A percentile compares a stretch with the other conserved stretches of the same genome.
These are phyloP conservation scores for Vigna unguiculata DNA, from an alignment of 306 rosid species.

Conservation along the genomic window DNA sequence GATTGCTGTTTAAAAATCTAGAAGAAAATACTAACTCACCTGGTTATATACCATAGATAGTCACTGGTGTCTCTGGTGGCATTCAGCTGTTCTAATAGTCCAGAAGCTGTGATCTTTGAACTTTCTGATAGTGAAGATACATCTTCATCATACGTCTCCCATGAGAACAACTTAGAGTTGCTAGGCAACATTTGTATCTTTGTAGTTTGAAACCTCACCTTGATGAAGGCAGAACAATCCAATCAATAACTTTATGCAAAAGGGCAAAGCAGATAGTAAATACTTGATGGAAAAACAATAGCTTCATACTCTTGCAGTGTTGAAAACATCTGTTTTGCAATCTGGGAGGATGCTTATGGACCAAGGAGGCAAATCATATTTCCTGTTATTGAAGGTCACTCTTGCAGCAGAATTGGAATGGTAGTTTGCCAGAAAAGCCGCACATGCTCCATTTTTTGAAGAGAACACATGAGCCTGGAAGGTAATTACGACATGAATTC, in stretches of 20 bases:
- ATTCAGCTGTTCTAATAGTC: conserved; percentile 85
- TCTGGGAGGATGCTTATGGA: conserved; percentile 97
- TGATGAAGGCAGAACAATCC: conserved; percentile 45
- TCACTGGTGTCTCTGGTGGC: conserved; percentile 87
- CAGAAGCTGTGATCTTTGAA: conserved; percentile 61
- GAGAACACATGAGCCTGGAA: conserved; percentile 83
- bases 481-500: conserved; percentile 36
- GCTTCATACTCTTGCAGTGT: conserved; percentile 81
- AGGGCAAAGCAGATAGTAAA: conserved; percentile 28
- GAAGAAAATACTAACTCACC: conserved; percentile 55
- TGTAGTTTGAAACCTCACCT: conserved; percentile 83
- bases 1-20: conserved; percentile 10
- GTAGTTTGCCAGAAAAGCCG: conserved; percentile 88
- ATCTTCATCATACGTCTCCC: conserved; percentile 87
- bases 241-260: conserved; percentile 39
- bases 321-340: conserved; percentile 74
- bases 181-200: conserved; percentile 71
- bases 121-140: conserved; percentile 67
- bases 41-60: conserved; percentile 94
- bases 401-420: conserved; percentile 62
- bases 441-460: conserved; percentile 66
- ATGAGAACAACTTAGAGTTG: conserved; percentile 61
- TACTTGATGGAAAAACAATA: conserved; percentile 21
- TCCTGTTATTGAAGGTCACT: conserved; percentile 75
- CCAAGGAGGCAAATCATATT: conserved; percentile 91